Evolutionary conservation across 306 rosid genomes (phyloP), one percentile per base, ranked within the genome.

Genomic region (Ochetophila trinervis): DNA sequence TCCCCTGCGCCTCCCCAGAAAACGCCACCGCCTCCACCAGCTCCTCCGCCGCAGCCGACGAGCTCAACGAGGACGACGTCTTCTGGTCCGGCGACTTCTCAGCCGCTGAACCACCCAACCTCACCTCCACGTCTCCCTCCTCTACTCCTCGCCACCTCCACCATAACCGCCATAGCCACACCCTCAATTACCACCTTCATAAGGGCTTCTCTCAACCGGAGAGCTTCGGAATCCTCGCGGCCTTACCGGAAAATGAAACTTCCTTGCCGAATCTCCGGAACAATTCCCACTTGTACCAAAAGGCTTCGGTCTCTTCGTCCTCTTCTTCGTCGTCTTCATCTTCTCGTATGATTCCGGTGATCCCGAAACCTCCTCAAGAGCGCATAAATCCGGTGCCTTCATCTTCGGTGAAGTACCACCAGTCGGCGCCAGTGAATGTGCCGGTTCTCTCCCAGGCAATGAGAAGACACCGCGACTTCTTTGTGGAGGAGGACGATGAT

Each of bases 201-300:
- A 85, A 79, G 63, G 76, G 69, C 23, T 74, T 79, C 47, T 62
- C 77, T 0, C 74, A 73, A 3, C 69, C 80, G 0, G 89, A 86
- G 53, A 24, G 82, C 10, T 90, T 84, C 74, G 97, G 95, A n/a
- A 84, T 91, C 80, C 97, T 84, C 57, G 93, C 97, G 24, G 93
- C 87, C 13, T 79, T 85, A 14, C 89, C 97, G 15, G 96, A 84
- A 61, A 73, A 78, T 49, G 85, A 88, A 56, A 53, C 79, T 10
- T 54, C 86, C 6, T 64, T 71, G 13, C 47, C 68, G 10, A 78
- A 24, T 23, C 66, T 57, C 4, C 74, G 79, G 0, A 72, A 63
- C 68, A 57, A 49, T 45, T 80, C 92, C 10, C 79, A 79, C 53
- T 66, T 79, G 34, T 79, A 73, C 76, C 83, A 68, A 36, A 82